Evolutionary conservation across 768 basidiomycete genomes (phyloP).

Genomic region (Tricholomella constricta): DNA sequence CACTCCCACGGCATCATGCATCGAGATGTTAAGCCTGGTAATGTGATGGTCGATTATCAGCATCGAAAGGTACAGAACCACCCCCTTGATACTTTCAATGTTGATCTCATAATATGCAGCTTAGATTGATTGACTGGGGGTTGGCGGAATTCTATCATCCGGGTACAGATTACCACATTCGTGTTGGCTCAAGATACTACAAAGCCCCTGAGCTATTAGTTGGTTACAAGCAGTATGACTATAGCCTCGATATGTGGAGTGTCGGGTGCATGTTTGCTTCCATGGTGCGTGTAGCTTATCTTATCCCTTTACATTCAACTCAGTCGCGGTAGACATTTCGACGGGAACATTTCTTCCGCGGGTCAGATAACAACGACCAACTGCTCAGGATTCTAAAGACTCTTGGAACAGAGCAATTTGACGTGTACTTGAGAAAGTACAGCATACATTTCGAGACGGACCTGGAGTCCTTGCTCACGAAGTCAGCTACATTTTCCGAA

Average conservation of each 20-base stretch:
- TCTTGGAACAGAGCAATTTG: conserved; percentile 68
- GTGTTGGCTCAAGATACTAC: conserved; percentile 73
- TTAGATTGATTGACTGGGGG: conserved; percentile 74
- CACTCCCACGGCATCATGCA: conserved; percentile 77
- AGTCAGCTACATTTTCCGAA: conserved; percentile 31
- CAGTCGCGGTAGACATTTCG: conserved; percentile 56
- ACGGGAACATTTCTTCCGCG: conserved; percentile 76
- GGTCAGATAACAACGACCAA: conserved; percentile 74
- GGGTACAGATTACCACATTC: conserved; percentile 68
- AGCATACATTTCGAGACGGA: conserved; percentile 68
- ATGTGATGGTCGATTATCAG: conserved; percentile 74
- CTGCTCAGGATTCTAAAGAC: conserved; percentile 69
- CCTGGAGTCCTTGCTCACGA: conserved; percentile 54
- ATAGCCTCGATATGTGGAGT: conserved; percentile 73
- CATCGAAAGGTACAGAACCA: conserved; percentile 52
- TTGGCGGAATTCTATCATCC: conserved; percentile 78
- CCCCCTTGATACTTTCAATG: neutral
- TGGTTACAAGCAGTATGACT: conserved; percentile 73
- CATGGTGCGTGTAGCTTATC: conserved; percentile 50
- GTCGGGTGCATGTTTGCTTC: conserved; percentile 75
- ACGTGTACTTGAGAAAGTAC: conserved; percentile 59
- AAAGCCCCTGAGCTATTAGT: conserved; percentile 74
- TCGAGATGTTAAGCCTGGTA: conserved; percentile 49
- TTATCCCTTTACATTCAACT: neutral
- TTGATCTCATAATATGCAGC: conserved; percentile 28